Percentiles rank a stretch among this genome's conserved stretches.
Evolutionary conservation across 768 basidiomycete genomes (phyloP).

Genomic region (Hydnum rufescens): DNA sequence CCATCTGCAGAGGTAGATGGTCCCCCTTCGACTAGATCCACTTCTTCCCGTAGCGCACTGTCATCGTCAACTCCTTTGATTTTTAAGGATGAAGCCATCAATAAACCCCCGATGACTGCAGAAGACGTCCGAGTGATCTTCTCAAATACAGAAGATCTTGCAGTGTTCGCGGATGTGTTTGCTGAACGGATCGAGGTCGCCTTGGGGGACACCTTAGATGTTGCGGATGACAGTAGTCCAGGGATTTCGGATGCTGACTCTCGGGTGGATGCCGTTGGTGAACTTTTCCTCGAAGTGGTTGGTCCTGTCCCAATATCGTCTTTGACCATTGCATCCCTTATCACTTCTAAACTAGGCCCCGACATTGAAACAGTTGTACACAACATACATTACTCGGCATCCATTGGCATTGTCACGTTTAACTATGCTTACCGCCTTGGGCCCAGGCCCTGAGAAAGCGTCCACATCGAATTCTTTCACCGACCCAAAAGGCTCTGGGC

Average conservation of each 20-base stretch:
- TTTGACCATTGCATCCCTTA: constrained; percentile 3
- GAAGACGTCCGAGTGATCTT: constrained; percentile 59
- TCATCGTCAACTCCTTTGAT: constrained; percentile 14
- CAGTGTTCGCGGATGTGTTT: constrained; percentile 47
- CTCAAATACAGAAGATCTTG: constrained; percentile 56
- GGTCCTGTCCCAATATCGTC: constrained; percentile 16
- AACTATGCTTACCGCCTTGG: constrained; percentile 23
- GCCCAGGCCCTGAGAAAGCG: constrained; percentile 13
- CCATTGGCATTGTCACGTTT: constrained; percentile 55
- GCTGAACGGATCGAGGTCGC: constrained; percentile 44
- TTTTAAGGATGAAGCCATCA: constrained; percentile 15
- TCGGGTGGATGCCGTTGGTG: constrained; percentile 52
- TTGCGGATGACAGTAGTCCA: neutral
- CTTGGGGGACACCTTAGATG: constrained; percentile 37
- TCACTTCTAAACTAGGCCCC: constrained; percentile 30
- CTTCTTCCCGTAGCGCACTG: constrained; percentile 7
- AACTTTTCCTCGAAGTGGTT: constrained; percentile 48
- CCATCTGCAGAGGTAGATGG: neutral
- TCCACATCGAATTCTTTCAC: neutral
- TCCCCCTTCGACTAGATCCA: constrained; percentile 7
- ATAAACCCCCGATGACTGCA: constrained; percentile 41
- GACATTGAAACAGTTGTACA: constrained; percentile 50
- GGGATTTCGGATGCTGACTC: constrained; percentile 22
- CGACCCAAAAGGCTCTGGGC: neutral
- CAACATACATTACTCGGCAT: constrained; percentile 64